Evolutionary conservation across 768 basidiomycete species (phyloP).

Genomic region (Candolleomyces efflorescens): DNA sequence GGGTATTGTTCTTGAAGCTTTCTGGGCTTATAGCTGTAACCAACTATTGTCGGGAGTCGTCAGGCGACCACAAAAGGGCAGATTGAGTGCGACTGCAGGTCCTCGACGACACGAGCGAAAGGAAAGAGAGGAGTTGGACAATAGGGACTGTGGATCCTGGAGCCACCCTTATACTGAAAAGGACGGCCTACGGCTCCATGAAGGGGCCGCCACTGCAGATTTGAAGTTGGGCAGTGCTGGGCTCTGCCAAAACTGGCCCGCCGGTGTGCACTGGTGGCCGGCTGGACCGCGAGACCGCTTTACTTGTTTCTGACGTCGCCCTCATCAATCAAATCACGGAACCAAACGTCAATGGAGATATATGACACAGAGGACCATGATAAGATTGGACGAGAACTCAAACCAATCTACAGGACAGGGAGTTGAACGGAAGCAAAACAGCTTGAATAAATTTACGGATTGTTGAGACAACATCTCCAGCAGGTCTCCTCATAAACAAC

Average conservation of each 20-base stretch:
- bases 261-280: background rate
- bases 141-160: constrained; percentile 7
- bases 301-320: background rate
- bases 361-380: too few relatives aligned
- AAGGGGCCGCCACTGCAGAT: constrained; percentile 3
- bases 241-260: constrained; percentile 5
- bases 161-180: background rate
- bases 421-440: too few relatives aligned
- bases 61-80: background rate
- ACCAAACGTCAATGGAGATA: too few relatives aligned
- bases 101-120: background rate
- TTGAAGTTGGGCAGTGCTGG: background rate
- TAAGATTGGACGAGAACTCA: too few relatives aligned
- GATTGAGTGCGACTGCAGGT: constrained; percentile 5
- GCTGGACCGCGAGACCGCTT: constrained; percentile 3
- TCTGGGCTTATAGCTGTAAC: constrained; percentile 3
- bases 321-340: too few relatives aligned
- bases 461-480: constrained; percentile 16
- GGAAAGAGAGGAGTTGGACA: constrained; percentile 7
- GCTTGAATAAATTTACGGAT: background rate
- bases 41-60: constrained; percentile 3
- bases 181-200: constrained; percentile 1
- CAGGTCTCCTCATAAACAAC: constrained; percentile 12
- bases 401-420: too few relatives aligned
- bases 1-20: background rate